Evolutionary conservation across 2,329 filamentous ascomycete genomes (phyloP).

Genomic region (Ophiostoma piceae): DNA sequence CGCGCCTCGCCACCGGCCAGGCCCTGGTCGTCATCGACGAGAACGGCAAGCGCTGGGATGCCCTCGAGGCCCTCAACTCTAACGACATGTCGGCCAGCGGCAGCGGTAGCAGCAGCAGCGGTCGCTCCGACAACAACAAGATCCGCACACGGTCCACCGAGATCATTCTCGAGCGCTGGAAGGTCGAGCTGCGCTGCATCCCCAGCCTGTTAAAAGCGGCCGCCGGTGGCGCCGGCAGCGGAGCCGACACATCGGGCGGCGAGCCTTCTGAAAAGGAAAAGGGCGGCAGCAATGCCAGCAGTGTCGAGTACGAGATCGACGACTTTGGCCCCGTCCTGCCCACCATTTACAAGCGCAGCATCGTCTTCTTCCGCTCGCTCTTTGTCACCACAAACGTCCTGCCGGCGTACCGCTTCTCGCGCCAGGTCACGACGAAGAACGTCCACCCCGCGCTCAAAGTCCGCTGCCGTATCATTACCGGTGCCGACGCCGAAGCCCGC

Average conservation of each 20-base stretch:
- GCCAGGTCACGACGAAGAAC: slow-evolving; percentile 66
- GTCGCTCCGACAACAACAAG: slow-evolving; percentile 32
- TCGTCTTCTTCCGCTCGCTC: slow-evolving; percentile 86
- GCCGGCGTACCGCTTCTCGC: slow-evolving; percentile 77
- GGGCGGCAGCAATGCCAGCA: background rate
- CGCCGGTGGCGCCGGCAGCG: slow-evolving; percentile 9
- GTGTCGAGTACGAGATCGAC: slow-evolving; percentile 40
- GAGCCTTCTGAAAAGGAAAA: background rate
- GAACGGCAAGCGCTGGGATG: slow-evolving; percentile 87
- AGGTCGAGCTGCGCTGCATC: slow-evolving; percentile 67
- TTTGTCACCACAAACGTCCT: slow-evolving; percentile 77
- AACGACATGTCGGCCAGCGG: slow-evolving; percentile 51
- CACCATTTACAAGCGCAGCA: slow-evolving; percentile 93
- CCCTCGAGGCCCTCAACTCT: slow-evolving; percentile 71
- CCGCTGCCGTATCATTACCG: slow-evolving; percentile 71
- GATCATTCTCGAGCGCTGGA: slow-evolving; percentile 87
- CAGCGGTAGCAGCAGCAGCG: slow-evolving; percentile 30
- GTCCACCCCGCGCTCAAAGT: slow-evolving; percentile 64
- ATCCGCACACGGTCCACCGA: slow-evolving; percentile 45
- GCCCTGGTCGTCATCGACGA: slow-evolving; percentile 85
- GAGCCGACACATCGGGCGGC: background rate
- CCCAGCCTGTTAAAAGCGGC: slow-evolving; percentile 29
- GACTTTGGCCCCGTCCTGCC: slow-evolving; percentile 64
- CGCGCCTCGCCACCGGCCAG: slow-evolving; percentile 74
- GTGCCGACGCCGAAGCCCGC: slow-evolving; percentile 39